A percentile compares a stretch with the other conserved stretches of the same genome.
Evolutionary conservation across 2,329 filamentous ascomycete species (phyloP).

Genomic region (Zymoseptoria passerinii): DNA sequence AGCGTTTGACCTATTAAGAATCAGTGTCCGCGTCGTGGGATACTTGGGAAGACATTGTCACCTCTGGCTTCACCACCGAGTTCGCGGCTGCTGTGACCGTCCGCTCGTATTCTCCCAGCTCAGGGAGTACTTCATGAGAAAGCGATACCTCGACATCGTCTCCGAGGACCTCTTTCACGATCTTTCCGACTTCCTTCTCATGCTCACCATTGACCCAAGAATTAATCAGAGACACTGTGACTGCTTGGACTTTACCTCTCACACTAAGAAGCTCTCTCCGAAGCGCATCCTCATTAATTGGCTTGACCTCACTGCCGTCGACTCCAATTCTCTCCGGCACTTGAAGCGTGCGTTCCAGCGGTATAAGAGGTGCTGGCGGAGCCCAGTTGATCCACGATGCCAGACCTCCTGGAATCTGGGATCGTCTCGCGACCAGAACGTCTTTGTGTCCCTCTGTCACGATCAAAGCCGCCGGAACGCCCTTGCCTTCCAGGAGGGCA

Average conservation of each 20-base stretch:
- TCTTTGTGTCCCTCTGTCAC: slow-evolving; percentile 25
- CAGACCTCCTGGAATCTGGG: slow-evolving; percentile 22
- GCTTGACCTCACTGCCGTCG: slow-evolving; percentile 17
- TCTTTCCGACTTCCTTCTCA: slow-evolving; percentile 18
- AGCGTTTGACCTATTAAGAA: slow-evolving; percentile 13
- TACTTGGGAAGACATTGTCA: too few species aligned
- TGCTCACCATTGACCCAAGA: slow-evolving; percentile 22
- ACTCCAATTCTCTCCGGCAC: slow-evolving; percentile 20
- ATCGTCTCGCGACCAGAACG: slow-evolving; percentile 20
- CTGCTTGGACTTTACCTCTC: slow-evolving; percentile 23
- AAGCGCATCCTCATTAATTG: slow-evolving; percentile 18
- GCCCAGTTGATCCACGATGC: slow-evolving; percentile 22
- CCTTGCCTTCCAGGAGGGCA: slow-evolving; percentile 21
- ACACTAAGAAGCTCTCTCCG: slow-evolving; percentile 18
- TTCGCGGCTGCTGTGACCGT: slow-evolving; percentile 22
- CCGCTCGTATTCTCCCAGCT: slow-evolving; percentile 23
- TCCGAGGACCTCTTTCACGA: slow-evolving; percentile 21
- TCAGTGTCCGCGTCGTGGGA: background rate
- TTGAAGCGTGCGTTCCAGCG: slow-evolving; percentile 20
- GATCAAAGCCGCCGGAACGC: slow-evolving; percentile 20
- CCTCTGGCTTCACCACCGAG: slow-evolving; percentile 22
- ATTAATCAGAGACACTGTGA: slow-evolving; percentile 22
- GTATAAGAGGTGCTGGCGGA: slow-evolving; percentile 21
- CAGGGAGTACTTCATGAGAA: slow-evolving; percentile 20
- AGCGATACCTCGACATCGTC: slow-evolving; percentile 20